phyloP scores from a whole-genome alignment of 371 early-diverging fungal genomes.

The Rhizopus delemar region DNA sequence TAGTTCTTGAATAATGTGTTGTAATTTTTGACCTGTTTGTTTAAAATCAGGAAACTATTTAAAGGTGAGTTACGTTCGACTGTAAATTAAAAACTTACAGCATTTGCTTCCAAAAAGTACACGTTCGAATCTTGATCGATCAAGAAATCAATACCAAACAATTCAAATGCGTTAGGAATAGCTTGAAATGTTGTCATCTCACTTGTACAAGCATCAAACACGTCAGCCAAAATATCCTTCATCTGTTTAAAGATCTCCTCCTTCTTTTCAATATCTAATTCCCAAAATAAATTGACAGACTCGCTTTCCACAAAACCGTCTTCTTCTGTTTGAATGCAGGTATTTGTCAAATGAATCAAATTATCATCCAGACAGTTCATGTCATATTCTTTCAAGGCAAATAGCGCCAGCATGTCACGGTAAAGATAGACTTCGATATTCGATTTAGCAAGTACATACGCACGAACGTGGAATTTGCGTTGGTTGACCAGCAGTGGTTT shows the following conservation, averaged over 20 bases:
- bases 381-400: slow-evolving; percentile 61
- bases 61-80: too few relatives aligned
- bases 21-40: slow-evolving; percentile 64
- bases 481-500: slow-evolving; percentile 59
- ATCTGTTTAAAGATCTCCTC: slow-evolving; percentile 60
- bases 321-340: slow-evolving; percentile 65
- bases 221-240: slow-evolving; percentile 54
- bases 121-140: slow-evolving; percentile 58
- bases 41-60: slow-evolving; percentile 70
- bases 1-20: slow-evolving; percentile 59
- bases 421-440: slow-evolving; percentile 66
- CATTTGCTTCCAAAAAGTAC: slow-evolving; percentile 70
- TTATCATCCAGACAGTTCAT: slow-evolving; percentile 46
- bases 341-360: slow-evolving; percentile 69
- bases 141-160: slow-evolving; percentile 74
- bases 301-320: slow-evolving; percentile 56
- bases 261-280: slow-evolving; percentile 29
- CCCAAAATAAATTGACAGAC: slow-evolving; percentile 66
- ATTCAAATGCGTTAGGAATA: slow-evolving; percentile 67
- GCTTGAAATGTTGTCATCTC: slow-evolving; percentile 73
- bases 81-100: slow-evolving; percentile 38
- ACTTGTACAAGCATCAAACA: slow-evolving; percentile 62
- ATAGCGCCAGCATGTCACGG: slow-evolving; percentile 69
- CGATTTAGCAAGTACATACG: slow-evolving; percentile 68
- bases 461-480: slow-evolving; percentile 76